These are phyloP conservation scores for Paraphoma chrysanthemicola DNA, from an alignment of 2,329 filamentous ascomycete genomes.

Conservation along the genomic window DNA sequence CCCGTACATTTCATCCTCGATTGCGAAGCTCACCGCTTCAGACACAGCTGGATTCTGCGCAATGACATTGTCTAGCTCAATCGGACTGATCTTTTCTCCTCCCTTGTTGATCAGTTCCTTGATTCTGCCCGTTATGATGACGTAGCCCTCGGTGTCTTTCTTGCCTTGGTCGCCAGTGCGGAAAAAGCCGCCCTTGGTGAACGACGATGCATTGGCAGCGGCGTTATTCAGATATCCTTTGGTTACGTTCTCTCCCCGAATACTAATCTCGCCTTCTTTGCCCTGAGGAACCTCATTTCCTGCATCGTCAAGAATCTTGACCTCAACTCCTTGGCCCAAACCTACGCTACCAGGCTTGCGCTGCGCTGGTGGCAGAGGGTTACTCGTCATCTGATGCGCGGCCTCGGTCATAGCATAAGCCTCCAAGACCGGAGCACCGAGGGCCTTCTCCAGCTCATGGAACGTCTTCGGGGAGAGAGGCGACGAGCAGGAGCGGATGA, in stretches of 20 bases:
- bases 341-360: slow-evolving; percentile 84
- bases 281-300: slow-evolving; percentile 74
- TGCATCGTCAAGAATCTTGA: slow-evolving; percentile 75
- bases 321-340: slow-evolving; percentile 80
- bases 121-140: slow-evolving; percentile 88
- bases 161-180: slow-evolving; percentile 87
- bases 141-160: slow-evolving; percentile 79
- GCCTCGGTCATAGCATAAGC: slow-evolving; percentile 95
- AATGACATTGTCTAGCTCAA: slow-evolving; percentile 84
- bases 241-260: slow-evolving; percentile 82
- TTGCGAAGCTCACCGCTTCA: slow-evolving; percentile 84
- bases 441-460: slow-evolving; percentile 76
- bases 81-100: slow-evolving; percentile 88
- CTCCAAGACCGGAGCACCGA: slow-evolving; percentile 82
- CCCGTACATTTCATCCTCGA: slow-evolving; percentile 82
- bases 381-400: slow-evolving; percentile 82
- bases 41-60: slow-evolving; percentile 74
- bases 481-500: slow-evolving; percentile 87
- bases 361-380: slow-evolving; percentile 67
- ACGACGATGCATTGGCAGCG: slow-evolving; percentile 75
- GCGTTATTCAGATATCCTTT: slow-evolving; percentile 85
- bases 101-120: slow-evolving; percentile 94
- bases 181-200: slow-evolving; percentile 81
- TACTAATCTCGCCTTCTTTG: slow-evolving; percentile 80
- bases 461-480: slow-evolving; percentile 83